Conservation (phyloP, 257 asterid species). For the Oldenlandia corymbosa region DNA sequence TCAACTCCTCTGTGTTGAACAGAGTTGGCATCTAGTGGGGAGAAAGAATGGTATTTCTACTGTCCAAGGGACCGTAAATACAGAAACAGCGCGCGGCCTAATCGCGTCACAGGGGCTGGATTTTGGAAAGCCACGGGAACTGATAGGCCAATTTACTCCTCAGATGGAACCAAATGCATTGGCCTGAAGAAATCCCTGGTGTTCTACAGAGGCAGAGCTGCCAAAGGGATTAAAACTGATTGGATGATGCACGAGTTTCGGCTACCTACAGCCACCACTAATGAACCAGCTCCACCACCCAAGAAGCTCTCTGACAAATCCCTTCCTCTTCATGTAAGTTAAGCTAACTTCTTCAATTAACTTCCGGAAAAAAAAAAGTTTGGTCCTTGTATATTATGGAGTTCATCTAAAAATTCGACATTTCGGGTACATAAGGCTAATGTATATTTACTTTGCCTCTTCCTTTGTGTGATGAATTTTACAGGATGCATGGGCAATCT, state of each 20-base stretch:
- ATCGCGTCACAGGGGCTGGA: conserved; percentile 66
- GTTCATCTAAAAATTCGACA: no score
- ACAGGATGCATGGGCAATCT: conserved; percentile 81
- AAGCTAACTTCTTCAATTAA: neutral
- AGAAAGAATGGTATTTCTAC: conserved; percentile 79
- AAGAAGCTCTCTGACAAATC: conserved; percentile 41
- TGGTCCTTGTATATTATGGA: no score
- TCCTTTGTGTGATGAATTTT: neutral
- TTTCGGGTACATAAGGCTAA: no score
- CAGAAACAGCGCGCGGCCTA: conserved; percentile 66
- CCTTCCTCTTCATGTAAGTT: conserved; percentile 46
- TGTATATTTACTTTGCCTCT: neutral
- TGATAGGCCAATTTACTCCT: conserved; percentile 68
- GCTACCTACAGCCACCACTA: conserved; percentile 48
- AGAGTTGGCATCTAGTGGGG: conserved; percentile 61
- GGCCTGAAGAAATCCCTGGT: conserved; percentile 71
- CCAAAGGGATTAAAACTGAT: conserved; percentile 67
- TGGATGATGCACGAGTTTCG: conserved; percentile 93
- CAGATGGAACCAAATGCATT: conserved; percentile 52
- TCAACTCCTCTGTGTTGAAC: neutral
- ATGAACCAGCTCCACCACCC: conserved; percentile 29
- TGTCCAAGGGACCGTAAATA: conserved; percentile 73
- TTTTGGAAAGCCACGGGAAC: conserved; percentile 88
- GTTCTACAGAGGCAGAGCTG: conserved; percentile 77
- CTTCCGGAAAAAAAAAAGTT: no score